Percentiles rank a stretch among this genome's conserved stretches.
These are phyloP conservation scores for Eragrostis tef DNA, from an alignment of 202 grass and related monocot genomes.

Conservation along the genomic window DNA sequence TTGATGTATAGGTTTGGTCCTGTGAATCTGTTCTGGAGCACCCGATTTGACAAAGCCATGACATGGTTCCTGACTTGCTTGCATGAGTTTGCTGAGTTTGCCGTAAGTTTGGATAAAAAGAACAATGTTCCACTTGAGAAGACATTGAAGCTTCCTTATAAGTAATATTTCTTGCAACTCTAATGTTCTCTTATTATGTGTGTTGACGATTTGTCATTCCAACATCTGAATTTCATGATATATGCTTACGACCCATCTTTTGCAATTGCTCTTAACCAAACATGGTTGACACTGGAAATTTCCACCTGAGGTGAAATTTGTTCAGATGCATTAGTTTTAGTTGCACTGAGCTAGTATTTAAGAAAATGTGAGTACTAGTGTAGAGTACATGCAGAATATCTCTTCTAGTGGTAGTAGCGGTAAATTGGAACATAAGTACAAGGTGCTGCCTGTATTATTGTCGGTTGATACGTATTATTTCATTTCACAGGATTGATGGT, in stretches of 20 bases:
- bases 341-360: neutral
- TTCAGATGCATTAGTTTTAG: slow-evolving; percentile 30
- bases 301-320: slow-evolving; percentile 10
- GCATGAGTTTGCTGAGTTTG: slow-evolving; percentile 90
- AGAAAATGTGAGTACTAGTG: neutral
- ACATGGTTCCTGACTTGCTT: slow-evolving; percentile 92
- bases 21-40: slow-evolving; percentile 99
- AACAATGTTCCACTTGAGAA: slow-evolving; percentile 92
- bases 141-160: slow-evolving; percentile 92
- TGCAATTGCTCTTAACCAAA: neutral
- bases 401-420: neutral
- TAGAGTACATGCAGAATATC: neutral
- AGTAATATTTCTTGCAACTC: slow-evolving; percentile 54
- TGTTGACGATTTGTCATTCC: neutral
- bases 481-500: slow-evolving; percentile 80
- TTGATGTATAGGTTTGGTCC: slow-evolving; percentile 82
- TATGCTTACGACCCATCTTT: neutral
- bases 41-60: slow-evolving; percentile 96
- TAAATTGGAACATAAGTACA: no score
- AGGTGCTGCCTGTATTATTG: neutral
- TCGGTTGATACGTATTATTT: slow-evolving; percentile 21
- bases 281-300: neutral
- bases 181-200: neutral
- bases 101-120: slow-evolving; percentile 74
- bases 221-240: slow-evolving; percentile 24